Evolutionary conservation across 352 stramenopile genomes (phyloP).

Genomic region (Pythium apleroticum): DNA sequence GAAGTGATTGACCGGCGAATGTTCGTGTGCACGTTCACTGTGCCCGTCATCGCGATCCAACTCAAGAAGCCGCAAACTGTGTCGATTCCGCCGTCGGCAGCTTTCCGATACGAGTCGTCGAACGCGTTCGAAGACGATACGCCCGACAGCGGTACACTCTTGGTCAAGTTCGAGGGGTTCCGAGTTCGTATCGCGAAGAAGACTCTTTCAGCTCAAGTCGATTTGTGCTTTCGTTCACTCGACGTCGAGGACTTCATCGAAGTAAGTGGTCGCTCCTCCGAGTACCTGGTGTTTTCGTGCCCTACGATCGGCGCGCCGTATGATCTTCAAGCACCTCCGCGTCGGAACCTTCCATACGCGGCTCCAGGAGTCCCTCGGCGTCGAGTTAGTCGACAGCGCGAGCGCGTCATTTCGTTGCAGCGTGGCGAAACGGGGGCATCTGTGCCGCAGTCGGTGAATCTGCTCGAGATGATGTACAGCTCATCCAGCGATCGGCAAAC

Average conservation of each 20-base stretch:
- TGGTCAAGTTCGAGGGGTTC: slow-evolving; percentile 82
- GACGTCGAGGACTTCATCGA: slow-evolving; percentile 81
- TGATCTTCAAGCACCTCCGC: slow-evolving; percentile 50
- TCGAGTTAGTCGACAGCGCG: slow-evolving; percentile 41
- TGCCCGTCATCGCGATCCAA: slow-evolving; percentile 79
- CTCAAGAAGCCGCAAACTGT: slow-evolving; percentile 70
- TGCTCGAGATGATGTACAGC: slow-evolving; percentile 66
- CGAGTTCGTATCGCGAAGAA: slow-evolving; percentile 77
- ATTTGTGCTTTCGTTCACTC: slow-evolving; percentile 64
- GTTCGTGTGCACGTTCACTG: slow-evolving; percentile 80
- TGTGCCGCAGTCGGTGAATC: slow-evolving; percentile 37
- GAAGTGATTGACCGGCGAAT: slow-evolving; percentile 72
- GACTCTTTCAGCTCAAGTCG: slow-evolving; percentile 75
- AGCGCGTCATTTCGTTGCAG: slow-evolving; percentile 71
- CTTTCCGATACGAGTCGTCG: slow-evolving; percentile 52
- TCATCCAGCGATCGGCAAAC: slow-evolving; percentile 61
- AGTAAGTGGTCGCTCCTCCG: slow-evolving; percentile 51
- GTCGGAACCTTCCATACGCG: slow-evolving; percentile 38
- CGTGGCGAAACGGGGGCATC: slow-evolving; percentile 17
- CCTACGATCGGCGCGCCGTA: slow-evolving; percentile 68
- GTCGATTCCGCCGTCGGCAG: slow-evolving; percentile 44
- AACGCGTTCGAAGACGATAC: slow-evolving; percentile 45
- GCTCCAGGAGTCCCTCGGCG: slow-evolving; percentile 31
- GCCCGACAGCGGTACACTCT: slow-evolving; percentile 60
- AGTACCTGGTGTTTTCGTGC: slow-evolving; percentile 81